phyloP scores from a whole-genome alignment of 257 asterid species.

The Nemophila menziesii region DNA sequence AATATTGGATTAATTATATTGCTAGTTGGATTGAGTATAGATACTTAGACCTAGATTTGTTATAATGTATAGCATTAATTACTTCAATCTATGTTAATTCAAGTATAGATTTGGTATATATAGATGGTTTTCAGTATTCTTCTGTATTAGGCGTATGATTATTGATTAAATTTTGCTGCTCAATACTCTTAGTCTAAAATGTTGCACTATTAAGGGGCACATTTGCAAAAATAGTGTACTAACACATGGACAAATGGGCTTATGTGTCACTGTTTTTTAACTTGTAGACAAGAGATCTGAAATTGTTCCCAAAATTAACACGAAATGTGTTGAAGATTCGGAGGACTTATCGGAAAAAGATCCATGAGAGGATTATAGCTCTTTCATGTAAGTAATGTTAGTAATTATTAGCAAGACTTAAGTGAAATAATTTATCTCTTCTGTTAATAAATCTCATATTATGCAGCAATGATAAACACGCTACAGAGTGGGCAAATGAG shows the following conservation, averaged over 20 bases:
- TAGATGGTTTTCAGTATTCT: no score
- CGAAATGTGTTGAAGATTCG: slow-evolving; percentile 46
- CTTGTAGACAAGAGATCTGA: slow-evolving; percentile 69
- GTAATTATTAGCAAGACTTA: neutral
- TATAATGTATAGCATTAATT: neutral
- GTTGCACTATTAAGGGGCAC: no score
- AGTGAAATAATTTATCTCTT: neutral
- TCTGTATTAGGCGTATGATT: no score
- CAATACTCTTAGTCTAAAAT: no score
- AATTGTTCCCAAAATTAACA: slow-evolving; percentile 47
- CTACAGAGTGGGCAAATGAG: slow-evolving; percentile 32
- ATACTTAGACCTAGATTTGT: neutral
- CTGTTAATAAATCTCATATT: neutral
- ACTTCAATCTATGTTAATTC: no score
- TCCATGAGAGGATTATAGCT: slow-evolving; percentile 69
- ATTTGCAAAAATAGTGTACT: no score
- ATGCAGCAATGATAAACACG: slow-evolving; percentile 57
- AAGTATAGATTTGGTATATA: no score
- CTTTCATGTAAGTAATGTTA: slow-evolving; percentile 38
- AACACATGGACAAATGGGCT: no score
- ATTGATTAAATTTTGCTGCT: no score
- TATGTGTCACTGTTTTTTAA: slow-evolving; percentile 3
- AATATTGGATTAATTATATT: no score
- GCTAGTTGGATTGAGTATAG: neutral
- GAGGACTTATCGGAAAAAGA: slow-evolving; percentile 64